Percentiles rank a stretch among this genome's conserved stretches.
Conservation (phyloP, 1,139 yeast genomes). For the Suhomyces anneliseae region DNA sequence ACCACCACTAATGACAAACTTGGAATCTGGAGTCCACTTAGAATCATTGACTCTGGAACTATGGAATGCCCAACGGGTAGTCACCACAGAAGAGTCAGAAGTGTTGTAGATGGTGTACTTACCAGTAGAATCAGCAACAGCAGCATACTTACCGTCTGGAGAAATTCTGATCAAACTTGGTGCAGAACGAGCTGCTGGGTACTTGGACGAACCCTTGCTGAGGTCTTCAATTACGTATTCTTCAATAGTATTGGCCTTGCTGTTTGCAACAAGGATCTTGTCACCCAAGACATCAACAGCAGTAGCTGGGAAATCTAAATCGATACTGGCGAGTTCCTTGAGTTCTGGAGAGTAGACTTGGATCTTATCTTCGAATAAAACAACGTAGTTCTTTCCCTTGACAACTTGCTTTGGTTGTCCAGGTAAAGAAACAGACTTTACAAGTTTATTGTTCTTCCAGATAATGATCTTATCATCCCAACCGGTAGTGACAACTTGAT, state of each 20-base stretch:
- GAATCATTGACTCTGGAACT: constrained; percentile 77
- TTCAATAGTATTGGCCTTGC: constrained; percentile 34
- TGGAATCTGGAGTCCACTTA: constrained; percentile 75
- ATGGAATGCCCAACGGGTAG: constrained; percentile 96
- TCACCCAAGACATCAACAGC: constrained; percentile 35
- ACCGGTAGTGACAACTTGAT: constrained; percentile 55
- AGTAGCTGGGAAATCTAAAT: constrained; percentile 40
- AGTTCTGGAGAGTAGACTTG: constrained; percentile 29
- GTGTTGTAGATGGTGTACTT: constrained; percentile 71
- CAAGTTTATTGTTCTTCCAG: constrained; percentile 34
- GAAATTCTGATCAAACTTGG: constrained; percentile 69
- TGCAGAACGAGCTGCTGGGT: constrained; percentile 57
- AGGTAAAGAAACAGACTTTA: constrained; percentile 33
- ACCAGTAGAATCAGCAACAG: constrained; percentile 86
- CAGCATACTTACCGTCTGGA: constrained; percentile 65
- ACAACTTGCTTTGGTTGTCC: constrained; percentile 67
- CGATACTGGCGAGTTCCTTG: constrained; percentile 22
- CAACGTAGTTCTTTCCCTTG: constrained; percentile 26
- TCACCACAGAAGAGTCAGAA: constrained; percentile 56
- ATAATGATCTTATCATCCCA: constrained; percentile 85
- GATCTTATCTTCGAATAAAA: constrained; percentile 51
- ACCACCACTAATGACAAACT: constrained; percentile 74
- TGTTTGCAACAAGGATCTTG: constrained; percentile 53
- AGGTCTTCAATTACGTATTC: constrained; percentile 20
- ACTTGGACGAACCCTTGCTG: constrained; percentile 19